These are phyloP conservation scores for Boletus albobrunnescens DNA, from an alignment of 1,284 basidiomycete species.

Conservation along the genomic window DNA sequence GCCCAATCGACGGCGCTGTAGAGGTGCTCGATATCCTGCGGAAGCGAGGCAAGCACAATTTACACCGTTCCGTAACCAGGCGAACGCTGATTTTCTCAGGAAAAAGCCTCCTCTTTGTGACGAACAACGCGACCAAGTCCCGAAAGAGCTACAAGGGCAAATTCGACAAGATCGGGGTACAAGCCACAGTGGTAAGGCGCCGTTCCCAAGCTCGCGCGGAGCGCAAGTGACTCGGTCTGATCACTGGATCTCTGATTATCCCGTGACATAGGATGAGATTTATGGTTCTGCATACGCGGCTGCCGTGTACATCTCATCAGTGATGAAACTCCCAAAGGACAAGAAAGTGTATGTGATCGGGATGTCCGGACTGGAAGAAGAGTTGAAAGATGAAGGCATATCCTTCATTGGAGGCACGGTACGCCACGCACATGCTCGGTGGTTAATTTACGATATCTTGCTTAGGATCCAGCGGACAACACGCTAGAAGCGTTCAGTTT, in stretches of 20 bases:
- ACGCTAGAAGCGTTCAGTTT: conserved; percentile 72
- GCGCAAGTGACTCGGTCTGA: not conserved
- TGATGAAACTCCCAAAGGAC: conserved; percentile 83
- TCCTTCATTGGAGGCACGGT: conserved; percentile 84
- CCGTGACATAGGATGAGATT: conserved; percentile 80
- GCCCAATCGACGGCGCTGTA: conserved; percentile 71
- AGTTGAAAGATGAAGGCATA: conserved; percentile 82
- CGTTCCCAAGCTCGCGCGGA: conserved; percentile 6
- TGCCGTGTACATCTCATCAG: conserved; percentile 88
- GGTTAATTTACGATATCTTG: not conserved
- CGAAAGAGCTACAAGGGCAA: conserved; percentile 83
- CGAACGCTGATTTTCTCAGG: conserved; percentile 39
- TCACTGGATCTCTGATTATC: not conserved
- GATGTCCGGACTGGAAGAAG: conserved; percentile 89
- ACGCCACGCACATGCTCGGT: conserved; percentile 23
- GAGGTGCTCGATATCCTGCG: conserved; percentile 71
- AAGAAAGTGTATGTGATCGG: conserved; percentile 98
- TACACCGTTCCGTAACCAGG: not conserved
- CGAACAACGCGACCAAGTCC: conserved; percentile 97
- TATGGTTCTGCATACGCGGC: conserved; percentile 94
- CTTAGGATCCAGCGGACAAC: conserved; percentile 78
- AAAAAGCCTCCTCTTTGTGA: conserved; percentile 92
- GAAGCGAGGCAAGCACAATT: conserved; percentile 49
- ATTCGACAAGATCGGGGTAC: conserved; percentile 85
- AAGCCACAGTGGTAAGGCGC: conserved; percentile 68